These are phyloP conservation scores for Graphilbum sp. DNA, from an alignment of 2,329 filamentous ascomycete genomes.

Conservation along the genomic window DNA sequence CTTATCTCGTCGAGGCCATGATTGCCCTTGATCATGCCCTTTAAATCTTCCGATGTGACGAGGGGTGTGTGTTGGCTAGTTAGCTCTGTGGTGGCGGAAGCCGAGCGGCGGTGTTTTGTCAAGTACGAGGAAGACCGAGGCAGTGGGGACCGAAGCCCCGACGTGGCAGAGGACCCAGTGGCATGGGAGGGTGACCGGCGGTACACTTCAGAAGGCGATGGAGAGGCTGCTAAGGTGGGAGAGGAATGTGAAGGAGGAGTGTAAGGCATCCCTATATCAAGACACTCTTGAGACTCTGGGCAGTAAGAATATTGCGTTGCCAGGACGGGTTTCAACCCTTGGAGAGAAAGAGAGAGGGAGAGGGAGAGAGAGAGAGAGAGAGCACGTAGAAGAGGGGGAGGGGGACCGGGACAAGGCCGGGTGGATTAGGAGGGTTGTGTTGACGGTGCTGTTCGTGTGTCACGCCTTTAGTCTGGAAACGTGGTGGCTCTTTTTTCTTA, in stretches of 20 bases:
- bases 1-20: constrained; percentile 16
- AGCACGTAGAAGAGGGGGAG: not conserved
- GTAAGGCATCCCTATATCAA: constrained; percentile 57
- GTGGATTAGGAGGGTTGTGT: not conserved
- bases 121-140: constrained; percentile 52
- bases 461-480: not conserved
- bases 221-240: constrained; percentile 39
- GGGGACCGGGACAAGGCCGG: not conserved
- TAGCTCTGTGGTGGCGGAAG: constrained; percentile 25
- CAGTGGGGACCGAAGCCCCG: constrained; percentile 15
- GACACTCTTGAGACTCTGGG: not conserved
- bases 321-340: not conserved
- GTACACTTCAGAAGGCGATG: constrained; percentile 41
- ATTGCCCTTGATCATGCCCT: constrained; percentile 20
- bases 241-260: constrained; percentile 60
- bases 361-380: not conserved
- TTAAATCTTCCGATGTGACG: constrained; percentile 32
- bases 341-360: not conserved
- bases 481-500: not conserved
- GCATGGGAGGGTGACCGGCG: constrained; percentile 41
- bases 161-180: constrained; percentile 4
- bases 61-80: constrained; percentile 27
- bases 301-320: not conserved
- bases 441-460: too few relatives aligned
- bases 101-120: constrained; percentile 43